Percentiles rank a stretch among this genome's conserved stretches.
Conservation (phyloP, 208 protist genomes). For the Trypanosoma mega region DNA sequence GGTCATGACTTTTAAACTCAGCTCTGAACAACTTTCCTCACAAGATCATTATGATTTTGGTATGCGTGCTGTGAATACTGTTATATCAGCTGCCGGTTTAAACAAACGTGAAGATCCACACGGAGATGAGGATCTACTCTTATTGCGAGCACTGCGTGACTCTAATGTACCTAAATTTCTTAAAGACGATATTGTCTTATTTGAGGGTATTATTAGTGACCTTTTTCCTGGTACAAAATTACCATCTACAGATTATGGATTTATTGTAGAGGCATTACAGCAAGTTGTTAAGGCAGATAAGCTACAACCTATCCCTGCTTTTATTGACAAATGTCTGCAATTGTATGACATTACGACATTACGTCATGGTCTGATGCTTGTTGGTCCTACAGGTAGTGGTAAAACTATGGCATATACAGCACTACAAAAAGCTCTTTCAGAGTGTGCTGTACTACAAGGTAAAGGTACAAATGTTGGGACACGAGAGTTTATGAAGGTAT, state of each 20-base stretch:
- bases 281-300: slow-evolving; percentile 51
- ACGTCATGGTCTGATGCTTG: slow-evolving; percentile 98
- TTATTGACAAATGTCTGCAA: slow-evolving; percentile 97
- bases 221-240: slow-evolving; percentile 96
- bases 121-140: slow-evolving; percentile 93
- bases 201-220: slow-evolving; percentile 98
- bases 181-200: slow-evolving; percentile 92
- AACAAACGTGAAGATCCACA: slow-evolving; percentile 93
- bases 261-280: slow-evolving; percentile 80
- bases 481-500: slow-evolving; percentile 88
- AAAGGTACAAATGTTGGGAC: slow-evolving; percentile 67
- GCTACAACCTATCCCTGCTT: slow-evolving; percentile 90
- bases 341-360: slow-evolving; percentile 98
- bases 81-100: slow-evolving; percentile 97
- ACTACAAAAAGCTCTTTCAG: slow-evolving; percentile 80
- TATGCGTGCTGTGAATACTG: slow-evolving; percentile 99
- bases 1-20: slow-evolving; percentile 98
- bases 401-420: slow-evolving; percentile 94
- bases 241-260: slow-evolving; percentile 93
- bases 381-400: slow-evolving; percentile 95
- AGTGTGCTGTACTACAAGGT: slow-evolving; percentile 66
- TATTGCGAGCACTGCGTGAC: slow-evolving; percentile 95
- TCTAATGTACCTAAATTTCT: slow-evolving; percentile 99
- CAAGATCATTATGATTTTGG: slow-evolving; percentile 99
- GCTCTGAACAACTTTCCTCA: slow-evolving; percentile 97